These are phyloP conservation scores for Fraxinus paxiana DNA, from an alignment of 305 asterid genomes.

Conservation along the genomic window DNA sequence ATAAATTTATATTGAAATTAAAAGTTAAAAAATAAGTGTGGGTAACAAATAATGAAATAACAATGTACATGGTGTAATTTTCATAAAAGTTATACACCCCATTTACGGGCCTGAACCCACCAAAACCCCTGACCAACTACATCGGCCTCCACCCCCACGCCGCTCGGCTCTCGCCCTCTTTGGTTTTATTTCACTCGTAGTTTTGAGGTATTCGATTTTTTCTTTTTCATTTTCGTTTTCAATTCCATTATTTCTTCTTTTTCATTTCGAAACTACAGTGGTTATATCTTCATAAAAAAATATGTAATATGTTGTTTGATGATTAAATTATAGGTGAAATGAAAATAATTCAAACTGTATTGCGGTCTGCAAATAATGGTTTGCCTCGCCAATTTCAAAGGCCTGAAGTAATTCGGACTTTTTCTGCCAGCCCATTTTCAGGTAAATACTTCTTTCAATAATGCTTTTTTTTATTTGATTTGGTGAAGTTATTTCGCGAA, in stretches of 20 bases:
- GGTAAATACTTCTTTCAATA: slow-evolving; percentile 15
- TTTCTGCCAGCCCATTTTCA: slow-evolving; percentile 31
- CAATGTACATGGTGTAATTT: no score
- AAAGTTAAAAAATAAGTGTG: no score
- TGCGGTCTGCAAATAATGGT: slow-evolving; percentile 30
- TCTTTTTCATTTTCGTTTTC: no score
- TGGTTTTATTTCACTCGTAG: neutral
- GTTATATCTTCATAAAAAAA: neutral
- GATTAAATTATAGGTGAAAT: slow-evolving; percentile 23
- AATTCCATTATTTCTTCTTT: no score
- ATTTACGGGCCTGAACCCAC: neutral
- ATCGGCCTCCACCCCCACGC: neutral
- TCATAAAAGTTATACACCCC: neutral
- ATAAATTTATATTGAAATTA: no score
- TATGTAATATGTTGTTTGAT: neutral
- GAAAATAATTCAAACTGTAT: slow-evolving; percentile 30
- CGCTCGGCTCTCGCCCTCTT: neutral
- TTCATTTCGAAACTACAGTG: neutral
- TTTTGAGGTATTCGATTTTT: neutral
- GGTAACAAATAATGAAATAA: no score
- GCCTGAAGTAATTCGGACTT: slow-evolving; percentile 25
- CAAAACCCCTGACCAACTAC: neutral
- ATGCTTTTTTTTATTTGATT: neutral
- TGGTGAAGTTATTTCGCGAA: neutral
- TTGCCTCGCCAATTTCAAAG: slow-evolving; percentile 33